phyloP scores from a whole-genome alignment of 192 early-diverging fungal genomes.

The Globomyces pollinis-pini region DNA sequence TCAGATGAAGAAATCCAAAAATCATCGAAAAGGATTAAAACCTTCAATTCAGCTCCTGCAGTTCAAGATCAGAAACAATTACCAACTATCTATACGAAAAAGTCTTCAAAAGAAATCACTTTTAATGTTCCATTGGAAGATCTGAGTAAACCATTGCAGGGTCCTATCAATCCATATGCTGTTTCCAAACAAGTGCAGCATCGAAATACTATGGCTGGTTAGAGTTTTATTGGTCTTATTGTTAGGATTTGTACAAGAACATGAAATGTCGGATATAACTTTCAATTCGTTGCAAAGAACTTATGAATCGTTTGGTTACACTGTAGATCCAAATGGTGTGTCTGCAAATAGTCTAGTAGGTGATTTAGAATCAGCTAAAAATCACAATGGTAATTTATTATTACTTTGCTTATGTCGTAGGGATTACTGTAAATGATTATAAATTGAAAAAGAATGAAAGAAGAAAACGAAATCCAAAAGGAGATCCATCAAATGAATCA shows the following conservation, averaged over 20 bases:
- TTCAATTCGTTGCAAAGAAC: constrained; percentile 83
- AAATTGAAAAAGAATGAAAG: constrained; percentile 22
- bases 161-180: constrained; percentile 38
- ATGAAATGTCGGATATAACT: constrained; percentile 57
- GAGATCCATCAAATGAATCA: constrained; percentile 63
- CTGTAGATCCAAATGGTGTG: constrained; percentile 60
- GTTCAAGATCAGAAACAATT: neutral
- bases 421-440: constrained; percentile 46
- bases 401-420: no score
- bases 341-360: constrained; percentile 58
- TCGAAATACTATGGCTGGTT: constrained; percentile 29
- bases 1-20: neutral
- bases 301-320: constrained; percentile 71
- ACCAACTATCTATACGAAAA: neutral
- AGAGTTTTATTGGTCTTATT: no score
- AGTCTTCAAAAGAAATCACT: constrained; percentile 31
- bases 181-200: constrained; percentile 12
- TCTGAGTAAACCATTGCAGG: constrained; percentile 25
- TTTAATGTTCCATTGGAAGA: constrained; percentile 42
- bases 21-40: neutral
- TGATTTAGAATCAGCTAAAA: constrained; percentile 43
- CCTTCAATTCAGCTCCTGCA: neutral
- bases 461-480: constrained; percentile 68
- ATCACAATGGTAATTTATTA: no score
- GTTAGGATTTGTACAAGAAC: constrained; percentile 76